A percentile compares a stretch with the other conserved stretches of the same genome.
Conservation (phyloP, 225 moss, liverwort and hornwort species). For the Sphagnum tenellum region DNA sequence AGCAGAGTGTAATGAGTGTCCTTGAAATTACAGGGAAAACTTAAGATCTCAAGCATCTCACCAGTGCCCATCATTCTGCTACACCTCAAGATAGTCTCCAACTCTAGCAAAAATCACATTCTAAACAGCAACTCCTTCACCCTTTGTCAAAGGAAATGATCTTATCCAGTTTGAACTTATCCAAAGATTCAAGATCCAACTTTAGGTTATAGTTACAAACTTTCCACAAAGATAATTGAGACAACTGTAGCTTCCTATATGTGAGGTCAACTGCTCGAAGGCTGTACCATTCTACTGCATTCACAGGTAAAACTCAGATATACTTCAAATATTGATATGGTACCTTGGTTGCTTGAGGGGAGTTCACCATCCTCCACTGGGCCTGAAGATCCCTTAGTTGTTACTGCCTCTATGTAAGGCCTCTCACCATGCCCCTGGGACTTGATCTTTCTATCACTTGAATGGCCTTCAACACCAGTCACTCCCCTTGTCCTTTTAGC, state of each 20-base stretch:
- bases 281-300: too few species aligned
- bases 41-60: neutral
- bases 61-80: neutral
- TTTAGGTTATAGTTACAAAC: neutral
- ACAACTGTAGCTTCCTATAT: neutral
- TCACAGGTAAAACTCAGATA: neutral
- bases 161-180: neutral
- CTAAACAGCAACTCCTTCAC: too few species aligned
- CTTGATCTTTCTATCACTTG: constrained; percentile 25
- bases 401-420: constrained; percentile 13
- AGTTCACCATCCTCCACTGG: constrained; percentile 40
- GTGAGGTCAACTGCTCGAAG: too few species aligned
- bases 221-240: neutral
- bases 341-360: constrained; percentile 9
- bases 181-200: neutral
- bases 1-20: too few species aligned
- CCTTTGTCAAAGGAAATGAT: too few species aligned
- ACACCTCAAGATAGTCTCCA: too few species aligned
- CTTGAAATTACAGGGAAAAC: neutral
- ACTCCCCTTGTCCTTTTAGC: constrained; percentile 23
- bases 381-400: constrained; percentile 13
- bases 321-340: neutral
- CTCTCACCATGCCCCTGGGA: constrained; percentile 29
- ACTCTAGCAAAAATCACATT: too few species aligned
- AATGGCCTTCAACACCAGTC: constrained; percentile 14